Evolutionary conservation across 2,329 filamentous ascomycete species (phyloP), one percentile per base, ranked within the genome.

Genomic region (Ceratocystis lukuohia): DNA sequence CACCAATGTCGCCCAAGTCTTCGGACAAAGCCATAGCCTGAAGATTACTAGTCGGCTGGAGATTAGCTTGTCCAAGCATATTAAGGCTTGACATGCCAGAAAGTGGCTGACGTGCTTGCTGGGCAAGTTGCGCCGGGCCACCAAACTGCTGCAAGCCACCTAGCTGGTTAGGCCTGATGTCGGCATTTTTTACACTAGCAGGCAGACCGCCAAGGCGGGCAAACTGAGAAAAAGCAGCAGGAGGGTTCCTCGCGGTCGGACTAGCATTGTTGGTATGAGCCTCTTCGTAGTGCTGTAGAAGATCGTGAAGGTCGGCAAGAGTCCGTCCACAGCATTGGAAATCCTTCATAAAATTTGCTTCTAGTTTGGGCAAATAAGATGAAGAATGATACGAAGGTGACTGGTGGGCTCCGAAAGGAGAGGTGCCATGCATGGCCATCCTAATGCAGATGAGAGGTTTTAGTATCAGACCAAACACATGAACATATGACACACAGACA

Each of bases 351-450:
- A 96, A 99, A 73, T 93, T 94, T 69, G 93, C 93, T 76, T 99
- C 94, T 73, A 96, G 85, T 76, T 96, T 96, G 8, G 92, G 93
- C 1, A 96, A 83, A 74, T 97, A 97, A 30, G 94, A 97, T 5
- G 92, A 96, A 0, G 93, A 97, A 76, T 97, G 93, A 72, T 91
- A 95, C 0, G 93, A 96, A 0, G 94, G 91, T n/a, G 92, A 96
- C 75, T 92, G 88, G 72, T 92, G 84, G 67, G 82, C 86, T 61
- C 73, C 74, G 73, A 93, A 96, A 10, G 94, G 94, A n/a, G 94
- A 97, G 20, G 91, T 96, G 72, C 94, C 92, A 68, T 90, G 86
- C 89, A 96, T 96, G 74, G 95, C 87, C 73, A 96, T 92, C 75
- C 91, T 96, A 74, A 71, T 20, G 22, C 65, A 69, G 64, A 28